These are phyloP conservation scores for Coniferiporia sulphurascens DNA, from an alignment of 1,284 basidiomycete species.

Conservation along the genomic window DNA sequence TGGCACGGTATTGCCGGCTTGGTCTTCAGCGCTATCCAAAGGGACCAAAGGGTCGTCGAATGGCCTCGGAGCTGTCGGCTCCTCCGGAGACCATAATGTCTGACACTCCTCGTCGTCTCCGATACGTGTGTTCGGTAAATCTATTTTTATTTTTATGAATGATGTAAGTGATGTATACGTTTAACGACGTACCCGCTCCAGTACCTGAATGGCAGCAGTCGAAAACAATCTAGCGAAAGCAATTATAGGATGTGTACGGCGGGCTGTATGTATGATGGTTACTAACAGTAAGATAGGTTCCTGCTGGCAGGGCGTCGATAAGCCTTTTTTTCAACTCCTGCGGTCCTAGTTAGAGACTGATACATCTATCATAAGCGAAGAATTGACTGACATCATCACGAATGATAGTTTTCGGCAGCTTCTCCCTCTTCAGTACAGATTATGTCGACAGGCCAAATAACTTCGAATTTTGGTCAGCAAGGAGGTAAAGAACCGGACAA, in stretches of 20 bases:
- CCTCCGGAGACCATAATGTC: too few species aligned
- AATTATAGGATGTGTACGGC: not conserved
- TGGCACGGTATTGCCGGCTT: too few species aligned
- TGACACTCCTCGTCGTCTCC: too few species aligned
- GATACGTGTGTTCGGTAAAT: not conserved
- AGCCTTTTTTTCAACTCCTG: slow-evolving; percentile 15
- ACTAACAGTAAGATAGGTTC: slow-evolving; percentile 17
- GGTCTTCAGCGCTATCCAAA: too few species aligned
- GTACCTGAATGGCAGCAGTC: slow-evolving; percentile 21
- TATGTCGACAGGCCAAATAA: slow-evolving; percentile 15
- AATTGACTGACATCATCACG: slow-evolving; percentile 15
- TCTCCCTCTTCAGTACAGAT: slow-evolving; percentile 2
- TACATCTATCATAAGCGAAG: not conserved
- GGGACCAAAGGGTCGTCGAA: too few species aligned
- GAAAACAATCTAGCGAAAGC: slow-evolving; percentile 12
- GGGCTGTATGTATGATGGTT: not conserved
- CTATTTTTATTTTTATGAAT: not conserved
- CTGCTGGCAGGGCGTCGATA: slow-evolving; percentile 16
- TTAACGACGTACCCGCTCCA: slow-evolving; percentile 10
- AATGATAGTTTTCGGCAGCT: slow-evolving; percentile 11
- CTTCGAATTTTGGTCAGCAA: not conserved
- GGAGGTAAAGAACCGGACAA: not conserved
- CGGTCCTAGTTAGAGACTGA: not conserved
- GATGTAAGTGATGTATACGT: too few species aligned
- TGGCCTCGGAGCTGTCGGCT: too few species aligned